phyloP scores from a whole-genome alignment of 495 filamentous ascomycete genomes.

The Saxophila tyrrhenica region DNA sequence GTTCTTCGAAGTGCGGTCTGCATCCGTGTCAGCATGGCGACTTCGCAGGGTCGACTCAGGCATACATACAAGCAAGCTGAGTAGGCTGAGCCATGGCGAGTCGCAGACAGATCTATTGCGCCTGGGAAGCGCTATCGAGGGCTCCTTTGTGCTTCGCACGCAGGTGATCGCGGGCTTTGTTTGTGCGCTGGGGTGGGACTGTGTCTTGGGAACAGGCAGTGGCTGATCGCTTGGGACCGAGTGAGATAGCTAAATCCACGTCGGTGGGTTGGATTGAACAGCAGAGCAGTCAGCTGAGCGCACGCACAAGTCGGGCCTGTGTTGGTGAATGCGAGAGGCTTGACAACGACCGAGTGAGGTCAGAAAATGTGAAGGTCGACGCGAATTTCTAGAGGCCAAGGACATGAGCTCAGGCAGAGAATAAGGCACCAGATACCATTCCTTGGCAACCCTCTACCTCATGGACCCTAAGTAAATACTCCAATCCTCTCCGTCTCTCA shows the following conservation, averaged over 20 bases:
- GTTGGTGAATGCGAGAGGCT: no score
- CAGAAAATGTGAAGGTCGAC: no score
- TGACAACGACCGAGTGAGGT: no score
- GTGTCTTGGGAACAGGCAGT: constrained; percentile 11
- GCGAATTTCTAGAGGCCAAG: no score
- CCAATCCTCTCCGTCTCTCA: no score
- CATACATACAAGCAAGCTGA: constrained; percentile 68
- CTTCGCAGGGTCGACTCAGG: background rate
- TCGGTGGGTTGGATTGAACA: constrained; percentile 2
- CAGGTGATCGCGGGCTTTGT: background rate
- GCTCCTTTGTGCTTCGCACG: background rate
- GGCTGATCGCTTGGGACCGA: constrained; percentile 12
- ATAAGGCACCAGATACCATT: no score
- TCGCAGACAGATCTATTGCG: constrained; percentile 51
- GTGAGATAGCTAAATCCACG: constrained; percentile 18
- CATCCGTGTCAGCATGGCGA: constrained; percentile 7
- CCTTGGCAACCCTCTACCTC: no score
- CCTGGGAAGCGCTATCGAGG: no score
- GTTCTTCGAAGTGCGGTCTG: constrained; percentile 86
- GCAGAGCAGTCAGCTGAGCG: constrained; percentile 15
- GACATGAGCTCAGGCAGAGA: no score
- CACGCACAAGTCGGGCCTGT: background rate
- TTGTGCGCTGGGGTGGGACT: constrained; percentile 9
- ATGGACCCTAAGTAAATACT: no score
- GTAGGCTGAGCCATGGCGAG: constrained; percentile 82